phyloP scores from a whole-genome alignment of 1,139 yeast genomes.

The Suhomyces panamericanus region DNA sequence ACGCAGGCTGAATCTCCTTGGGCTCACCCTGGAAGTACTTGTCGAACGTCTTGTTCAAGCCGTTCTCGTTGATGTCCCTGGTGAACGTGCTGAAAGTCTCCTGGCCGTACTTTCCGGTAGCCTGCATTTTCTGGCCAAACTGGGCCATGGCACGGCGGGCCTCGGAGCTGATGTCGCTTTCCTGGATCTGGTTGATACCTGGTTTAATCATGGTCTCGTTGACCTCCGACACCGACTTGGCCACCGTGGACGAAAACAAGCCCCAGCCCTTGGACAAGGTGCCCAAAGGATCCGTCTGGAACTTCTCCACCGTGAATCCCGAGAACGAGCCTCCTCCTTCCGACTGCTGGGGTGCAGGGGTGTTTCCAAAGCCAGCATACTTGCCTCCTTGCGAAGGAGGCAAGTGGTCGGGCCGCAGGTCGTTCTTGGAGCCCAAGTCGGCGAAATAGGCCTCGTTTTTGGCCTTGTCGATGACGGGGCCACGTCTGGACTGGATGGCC shows the following conservation, averaged over 20 bases:
- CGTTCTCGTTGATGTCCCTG: conserved; percentile 39
- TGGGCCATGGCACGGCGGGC: conserved; percentile 92
- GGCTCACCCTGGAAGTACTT: conserved; percentile 49
- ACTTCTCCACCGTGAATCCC: conserved; percentile 66
- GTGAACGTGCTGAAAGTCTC: conserved; percentile 68
- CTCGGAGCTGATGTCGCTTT: conserved; percentile 74
- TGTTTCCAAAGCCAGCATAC: conserved; percentile 86
- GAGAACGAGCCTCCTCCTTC: conserved; percentile 44
- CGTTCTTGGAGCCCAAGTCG: conserved; percentile 70
- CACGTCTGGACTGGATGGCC: conserved; percentile 44
- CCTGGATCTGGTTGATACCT: conserved; percentile 75
- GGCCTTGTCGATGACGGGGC: conserved; percentile 44
- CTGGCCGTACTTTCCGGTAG: conserved; percentile 73
- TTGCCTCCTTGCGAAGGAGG: conserved; percentile 96
- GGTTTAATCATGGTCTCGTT: conserved; percentile 89
- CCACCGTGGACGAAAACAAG: conserved; percentile 76
- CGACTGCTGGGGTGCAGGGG: conserved; percentile 50
- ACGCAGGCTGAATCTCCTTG: conserved; percentile 58
- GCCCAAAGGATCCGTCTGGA: conserved; percentile 86
- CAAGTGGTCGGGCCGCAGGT: conserved; percentile 68
- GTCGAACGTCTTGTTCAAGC: conserved; percentile 42
- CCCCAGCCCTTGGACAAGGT: conserved; percentile 94
- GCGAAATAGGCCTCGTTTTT: conserved; percentile 84
- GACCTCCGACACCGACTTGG: conserved; percentile 81
- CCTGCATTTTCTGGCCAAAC: conserved; percentile 91